A percentile compares a stretch with the other conserved stretches of the same genome.
Evolutionary conservation across 2,329 filamentous ascomycete genomes (phyloP).

Genomic region (Epichloe amarillans): DNA sequence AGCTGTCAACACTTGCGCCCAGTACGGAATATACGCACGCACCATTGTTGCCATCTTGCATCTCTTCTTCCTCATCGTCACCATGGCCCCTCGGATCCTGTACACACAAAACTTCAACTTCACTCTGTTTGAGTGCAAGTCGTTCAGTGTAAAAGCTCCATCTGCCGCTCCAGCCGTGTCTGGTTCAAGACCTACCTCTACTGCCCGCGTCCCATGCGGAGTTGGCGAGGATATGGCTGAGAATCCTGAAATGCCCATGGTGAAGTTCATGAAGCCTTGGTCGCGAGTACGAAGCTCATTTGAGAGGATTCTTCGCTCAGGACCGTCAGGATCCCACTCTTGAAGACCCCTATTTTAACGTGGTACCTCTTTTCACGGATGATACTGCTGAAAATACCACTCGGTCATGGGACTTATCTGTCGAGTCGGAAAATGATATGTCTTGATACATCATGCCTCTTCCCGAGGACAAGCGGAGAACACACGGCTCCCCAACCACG

Average conservation of each 20-base stretch:
- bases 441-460: slow-evolving; percentile 15
- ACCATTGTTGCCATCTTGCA: background rate
- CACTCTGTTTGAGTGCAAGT: too few species aligned
- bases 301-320: slow-evolving; percentile 58
- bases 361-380: slow-evolving; percentile 51
- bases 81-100: background rate
- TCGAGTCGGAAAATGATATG: slow-evolving; percentile 46
- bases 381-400: slow-evolving; percentile 44
- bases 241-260: slow-evolving; percentile 38
- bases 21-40: background rate
- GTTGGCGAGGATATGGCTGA: slow-evolving; percentile 36
- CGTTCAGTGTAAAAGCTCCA: too few species aligned
- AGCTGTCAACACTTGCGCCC: background rate
- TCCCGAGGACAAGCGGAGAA: too few species aligned
- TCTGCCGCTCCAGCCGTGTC: slow-evolving; percentile 18
- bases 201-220: slow-evolving; percentile 32
- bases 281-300: slow-evolving; percentile 50
- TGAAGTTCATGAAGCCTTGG: slow-evolving; percentile 52
- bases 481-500: too few species aligned
- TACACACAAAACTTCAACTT: too few species aligned
- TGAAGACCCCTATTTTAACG: slow-evolving; percentile 44
- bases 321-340: slow-evolving; percentile 43
- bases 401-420: slow-evolving; percentile 44
- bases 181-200: slow-evolving; percentile 25
- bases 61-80: background rate